Evolutionary conservation across 208 protist species (phyloP), one percentile per base, ranked within the genome.

Genomic region (Blechomonas ayalai): DNA sequence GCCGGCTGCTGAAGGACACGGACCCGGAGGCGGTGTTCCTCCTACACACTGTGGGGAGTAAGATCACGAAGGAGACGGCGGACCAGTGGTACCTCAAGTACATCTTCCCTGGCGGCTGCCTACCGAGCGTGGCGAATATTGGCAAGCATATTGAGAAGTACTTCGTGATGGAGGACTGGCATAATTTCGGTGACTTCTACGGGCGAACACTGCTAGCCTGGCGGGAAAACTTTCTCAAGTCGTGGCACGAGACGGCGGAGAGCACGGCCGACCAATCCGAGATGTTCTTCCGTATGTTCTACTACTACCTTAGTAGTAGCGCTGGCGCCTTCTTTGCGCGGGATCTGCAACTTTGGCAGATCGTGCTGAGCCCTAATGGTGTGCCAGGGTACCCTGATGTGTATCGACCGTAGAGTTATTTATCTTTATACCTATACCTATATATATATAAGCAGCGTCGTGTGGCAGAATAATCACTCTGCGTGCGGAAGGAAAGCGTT

Each of bases 31-130:
- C 73, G 3, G 39, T 82, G 8, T 65, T 85, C 20, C 28, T 84
- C 32, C 73, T 90, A 24, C 80, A 89, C 64, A 84, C 69, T 15
- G 85, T 77, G 43, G 82, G 57, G 29, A 79, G 53, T 57, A 73
- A 70, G 60, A 65, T 59, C 18, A 87, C 69, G 36, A 87, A 66
- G 64, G 45, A 44, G 46, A 77, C 47, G 52, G 78, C 72, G 20
- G 82, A 66, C 55, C 75, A 62, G 71, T 88, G 74, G 80, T 91
- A 82, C 52, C 56, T 62, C 27, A 77, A 73, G 57, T 91, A 91
- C 73, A 88, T 91, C 50, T 91, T 91, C 49, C 82, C 82, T 1
- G 75, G 75, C 4, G 75, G 72, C 28, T 81, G 72, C 36, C 64
- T 81, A 24, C 72, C 72, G 4, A 64, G 52, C 22, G 37, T 75